Evolutionary conservation across 176 grass and related monocot species (phyloP).

Genomic region (Thinopyrum elongatum): DNA sequence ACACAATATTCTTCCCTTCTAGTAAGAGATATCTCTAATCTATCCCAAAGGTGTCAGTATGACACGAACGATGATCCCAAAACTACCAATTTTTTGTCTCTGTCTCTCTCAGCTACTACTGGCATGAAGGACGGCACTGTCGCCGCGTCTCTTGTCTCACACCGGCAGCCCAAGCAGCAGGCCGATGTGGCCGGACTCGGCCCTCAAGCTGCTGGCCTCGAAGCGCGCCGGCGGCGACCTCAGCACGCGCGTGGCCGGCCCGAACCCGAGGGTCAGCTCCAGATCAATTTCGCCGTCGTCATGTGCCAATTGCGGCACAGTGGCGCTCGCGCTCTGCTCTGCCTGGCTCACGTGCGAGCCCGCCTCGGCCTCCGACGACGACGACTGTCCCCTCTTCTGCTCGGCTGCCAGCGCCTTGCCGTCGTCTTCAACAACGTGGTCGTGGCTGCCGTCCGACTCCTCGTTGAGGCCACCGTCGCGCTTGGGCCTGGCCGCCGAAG

Average conservation of each 20-base stretch:
- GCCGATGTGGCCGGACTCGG: not conserved
- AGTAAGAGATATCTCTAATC: not conserved
- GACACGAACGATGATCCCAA: not conserved
- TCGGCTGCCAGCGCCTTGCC: not conserved
- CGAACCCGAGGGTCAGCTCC: constrained; percentile 55
- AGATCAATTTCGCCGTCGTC: constrained; percentile 14
- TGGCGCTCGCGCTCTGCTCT: constrained; percentile 29
- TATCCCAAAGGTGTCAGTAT: not conserved
- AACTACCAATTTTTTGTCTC: not conserved
- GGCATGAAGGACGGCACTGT: not conserved
- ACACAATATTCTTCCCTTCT: not conserved
- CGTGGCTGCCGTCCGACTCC: constrained; percentile 44
- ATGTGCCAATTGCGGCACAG: not conserved
- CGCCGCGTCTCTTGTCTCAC: not conserved
- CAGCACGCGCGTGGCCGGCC: not conserved
- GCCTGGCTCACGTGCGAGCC: constrained; percentile 56
- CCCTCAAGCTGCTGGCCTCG: not conserved
- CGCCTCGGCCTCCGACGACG: too few species aligned
- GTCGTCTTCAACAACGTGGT: not conserved
- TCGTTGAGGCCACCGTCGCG: not conserved
- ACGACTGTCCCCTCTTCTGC: not conserved
- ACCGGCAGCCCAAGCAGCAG: constrained; percentile 28
- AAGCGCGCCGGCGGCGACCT: not conserved
- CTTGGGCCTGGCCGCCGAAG: not conserved
- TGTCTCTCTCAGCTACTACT: not conserved